These are phyloP conservation scores for Epichloe sylvatica DNA, from an alignment of 2,329 filamentous ascomycete species.

Conservation along the genomic window DNA sequence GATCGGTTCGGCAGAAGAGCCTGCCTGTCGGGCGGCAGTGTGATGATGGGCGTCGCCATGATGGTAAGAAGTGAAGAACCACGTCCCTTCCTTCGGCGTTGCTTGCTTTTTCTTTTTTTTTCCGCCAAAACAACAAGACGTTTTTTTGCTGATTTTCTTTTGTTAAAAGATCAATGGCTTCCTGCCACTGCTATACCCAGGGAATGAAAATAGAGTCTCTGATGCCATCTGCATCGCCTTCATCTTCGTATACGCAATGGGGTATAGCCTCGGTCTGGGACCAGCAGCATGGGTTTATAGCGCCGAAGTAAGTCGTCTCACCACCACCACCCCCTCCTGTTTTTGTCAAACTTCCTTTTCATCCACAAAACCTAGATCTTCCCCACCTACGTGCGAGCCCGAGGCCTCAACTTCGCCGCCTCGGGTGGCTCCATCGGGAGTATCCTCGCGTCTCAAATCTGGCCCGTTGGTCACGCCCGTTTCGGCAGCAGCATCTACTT, in stretches of 20 bases:
- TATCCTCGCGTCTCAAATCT: constrained; percentile 39
- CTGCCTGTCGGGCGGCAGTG: constrained; percentile 34
- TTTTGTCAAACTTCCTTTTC: not conserved
- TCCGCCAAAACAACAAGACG: not conserved
- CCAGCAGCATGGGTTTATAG: constrained; percentile 45
- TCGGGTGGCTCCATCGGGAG: constrained; percentile 41
- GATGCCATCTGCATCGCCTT: constrained; percentile 40
- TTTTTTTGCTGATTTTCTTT: not conserved
- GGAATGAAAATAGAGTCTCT: constrained; percentile 31
- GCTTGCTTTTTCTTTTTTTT: not conserved
- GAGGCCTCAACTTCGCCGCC: constrained; percentile 41
- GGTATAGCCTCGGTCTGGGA: constrained; percentile 43
- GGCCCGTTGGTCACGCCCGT: constrained; percentile 37
- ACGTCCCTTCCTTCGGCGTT: not conserved
- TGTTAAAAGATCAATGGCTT: constrained; percentile 35
- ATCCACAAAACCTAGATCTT: constrained; percentile 28
- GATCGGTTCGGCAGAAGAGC: constrained; percentile 35
- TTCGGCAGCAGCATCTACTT: constrained; percentile 41
- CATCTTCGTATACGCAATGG: constrained; percentile 44
- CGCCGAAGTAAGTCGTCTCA: constrained; percentile 30
- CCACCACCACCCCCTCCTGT: not conserved
- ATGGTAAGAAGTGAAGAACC: constrained; percentile 26
- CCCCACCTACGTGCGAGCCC: constrained; percentile 40
- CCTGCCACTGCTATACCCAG: constrained; percentile 35
- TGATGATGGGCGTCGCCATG: constrained; percentile 39